A percentile compares a stretch with the other conserved stretches of the same genome.
phyloP scores from a whole-genome alignment of 129 eudicot genomes.

The Tagetes patula region DNA sequence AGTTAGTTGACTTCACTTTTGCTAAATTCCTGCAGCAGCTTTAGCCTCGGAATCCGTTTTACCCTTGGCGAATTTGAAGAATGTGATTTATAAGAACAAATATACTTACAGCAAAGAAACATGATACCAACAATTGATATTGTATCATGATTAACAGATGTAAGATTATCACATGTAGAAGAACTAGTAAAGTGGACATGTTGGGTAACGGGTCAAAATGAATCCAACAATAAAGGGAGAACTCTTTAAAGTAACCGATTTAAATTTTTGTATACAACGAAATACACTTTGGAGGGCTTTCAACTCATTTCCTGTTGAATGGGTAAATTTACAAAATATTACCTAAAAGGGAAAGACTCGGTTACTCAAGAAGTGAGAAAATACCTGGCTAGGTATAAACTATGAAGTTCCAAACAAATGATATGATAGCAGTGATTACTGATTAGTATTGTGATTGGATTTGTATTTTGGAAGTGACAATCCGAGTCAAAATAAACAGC shows the following conservation, averaged over 20 bases:
- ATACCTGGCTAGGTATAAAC: too few species aligned
- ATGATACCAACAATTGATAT: neutral
- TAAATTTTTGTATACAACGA: too few species aligned
- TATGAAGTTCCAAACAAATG: neutral
- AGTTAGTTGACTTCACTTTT: constrained; percentile 9
- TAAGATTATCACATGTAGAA: too few species aligned
- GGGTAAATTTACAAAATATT: too few species aligned
- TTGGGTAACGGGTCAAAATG: too few species aligned
- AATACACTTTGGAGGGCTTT: too few species aligned
- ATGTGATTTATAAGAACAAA: neutral
- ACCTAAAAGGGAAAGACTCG: neutral
- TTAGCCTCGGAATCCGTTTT: constrained; percentile 63
- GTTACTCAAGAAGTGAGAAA: neutral
- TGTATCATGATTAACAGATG: neutral
- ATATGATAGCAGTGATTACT: neutral
- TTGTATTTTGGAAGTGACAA: too few species aligned
- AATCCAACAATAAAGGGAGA: too few species aligned
- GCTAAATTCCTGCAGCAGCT: constrained; percentile 82
- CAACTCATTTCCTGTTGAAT: too few species aligned
- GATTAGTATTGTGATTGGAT: neutral
- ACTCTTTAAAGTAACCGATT: neutral
- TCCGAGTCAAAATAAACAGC: too few species aligned
- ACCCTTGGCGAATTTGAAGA: constrained; percentile 48
- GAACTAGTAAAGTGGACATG: too few species aligned
- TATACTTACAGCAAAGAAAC: neutral